Evolutionary conservation across 805 yeast genomes (phyloP), one percentile per base, ranked within the genome.

Genomic region (Zygotorulaspora florentina): DNA sequence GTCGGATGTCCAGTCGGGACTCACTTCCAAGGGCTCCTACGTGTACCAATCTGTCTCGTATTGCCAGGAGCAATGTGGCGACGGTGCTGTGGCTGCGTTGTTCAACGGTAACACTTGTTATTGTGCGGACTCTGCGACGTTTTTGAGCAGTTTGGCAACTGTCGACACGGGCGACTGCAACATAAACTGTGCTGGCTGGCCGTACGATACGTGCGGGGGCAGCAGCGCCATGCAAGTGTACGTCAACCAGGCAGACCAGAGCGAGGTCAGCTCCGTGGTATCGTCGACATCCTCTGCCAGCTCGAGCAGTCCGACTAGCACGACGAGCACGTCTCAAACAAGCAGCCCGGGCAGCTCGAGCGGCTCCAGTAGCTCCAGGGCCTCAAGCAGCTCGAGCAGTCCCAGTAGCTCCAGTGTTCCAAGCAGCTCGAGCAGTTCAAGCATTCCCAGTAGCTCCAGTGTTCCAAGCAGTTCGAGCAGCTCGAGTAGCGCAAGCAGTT

Each of bases 181-280:
- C 65, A 50, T 60, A 40, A 47, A 56, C 1, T 87, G 96, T 65
- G 62, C 59, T 16, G 95, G 88, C n/a, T 87, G 74, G 64, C 76
- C 79, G 8, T 36, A 53, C 2, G 84, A 83, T 44, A 67, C 50
- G 8, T 87, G 96, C 65, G 89, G 89, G 53, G 85, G 85, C 27
- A 67, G 74, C 17, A 55, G 61, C 25, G 74, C 73, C 44, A 73
- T 74, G 53, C 62, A 70, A 29, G 76, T 80, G 13, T 79, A 68
- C 50, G 65, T 73, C 11, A 67, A 68, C 48, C 66, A 50, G 17
- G 70, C 59, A 33, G 23, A 34, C 20, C 28, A 17, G 35, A n/a
- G 20, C 20, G 20, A 13, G 12, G 20, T 33, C 20, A n/a, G 18
- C 20, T 29, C 33, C 9, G 33, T 9, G 15, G 33, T 29, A 9